Evolutionary conservation across 2,329 filamentous ascomycete genomes (phyloP).

Genomic region (Colletotrichum echinochloae): DNA sequence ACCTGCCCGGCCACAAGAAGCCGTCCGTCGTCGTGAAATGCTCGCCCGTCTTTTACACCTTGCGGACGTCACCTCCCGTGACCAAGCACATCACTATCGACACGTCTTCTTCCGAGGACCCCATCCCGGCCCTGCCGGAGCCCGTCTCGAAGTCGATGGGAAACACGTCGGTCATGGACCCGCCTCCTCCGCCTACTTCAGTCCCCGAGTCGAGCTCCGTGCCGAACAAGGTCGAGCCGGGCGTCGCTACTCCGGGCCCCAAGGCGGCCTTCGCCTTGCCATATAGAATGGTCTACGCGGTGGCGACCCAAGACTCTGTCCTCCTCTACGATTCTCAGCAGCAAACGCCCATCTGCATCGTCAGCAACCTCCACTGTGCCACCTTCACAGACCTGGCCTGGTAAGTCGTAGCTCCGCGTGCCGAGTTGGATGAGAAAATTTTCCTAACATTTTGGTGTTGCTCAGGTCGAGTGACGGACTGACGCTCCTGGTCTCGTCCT

Average conservation of each 20-base stretch:
- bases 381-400: constrained; percentile 97
- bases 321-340: constrained; percentile 98
- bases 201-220: constrained; percentile 55
- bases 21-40: constrained; percentile 96
- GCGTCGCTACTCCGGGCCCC: constrained; percentile 66
- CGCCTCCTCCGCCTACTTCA: constrained; percentile 74
- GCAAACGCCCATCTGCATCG: constrained; percentile 90
- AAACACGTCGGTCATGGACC: constrained; percentile 79
- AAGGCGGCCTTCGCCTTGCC: constrained; percentile 84
- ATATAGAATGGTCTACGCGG: constrained; percentile 95
- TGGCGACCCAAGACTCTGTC: constrained; percentile 96
- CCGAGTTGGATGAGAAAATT: not conserved
- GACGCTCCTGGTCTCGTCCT: constrained; percentile 90
- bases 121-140: constrained; percentile 86
- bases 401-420: constrained; percentile 65
- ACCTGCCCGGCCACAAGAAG: constrained; percentile 97
- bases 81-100: constrained; percentile 96
- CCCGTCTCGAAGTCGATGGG: constrained; percentile 75
- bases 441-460: constrained; percentile 16
- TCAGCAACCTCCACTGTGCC: constrained; percentile 96
- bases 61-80: constrained; percentile 74
- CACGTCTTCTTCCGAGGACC: constrained; percentile 87
- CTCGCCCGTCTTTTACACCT: constrained; percentile 88
- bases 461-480: constrained; percentile 63
- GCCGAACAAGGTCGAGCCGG: constrained; percentile 54